phyloP scores from a whole-genome alignment of 23 red algal species.

The Gracilaria gracilis region DNA sequence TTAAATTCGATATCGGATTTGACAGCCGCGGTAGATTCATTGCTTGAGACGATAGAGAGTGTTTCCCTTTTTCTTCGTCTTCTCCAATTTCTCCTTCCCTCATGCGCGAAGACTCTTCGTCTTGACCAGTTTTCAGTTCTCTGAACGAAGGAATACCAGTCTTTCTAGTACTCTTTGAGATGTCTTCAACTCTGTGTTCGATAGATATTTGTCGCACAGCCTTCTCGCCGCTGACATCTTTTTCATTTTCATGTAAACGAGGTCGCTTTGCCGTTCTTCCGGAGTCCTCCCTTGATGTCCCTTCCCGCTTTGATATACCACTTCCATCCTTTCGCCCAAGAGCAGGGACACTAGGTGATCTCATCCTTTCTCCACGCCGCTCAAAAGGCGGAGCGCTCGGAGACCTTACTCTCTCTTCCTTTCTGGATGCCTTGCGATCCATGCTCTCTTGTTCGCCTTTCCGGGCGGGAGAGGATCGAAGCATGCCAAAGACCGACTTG shows the following conservation, averaged over 20 bases:
- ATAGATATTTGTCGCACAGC: not conserved
- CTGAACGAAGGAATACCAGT: not conserved
- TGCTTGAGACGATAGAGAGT: conserved; percentile 2
- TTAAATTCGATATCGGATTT: conserved; percentile 42
- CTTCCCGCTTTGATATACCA: conserved; percentile 28
- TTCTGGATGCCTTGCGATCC: not conserved
- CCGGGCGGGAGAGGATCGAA: conserved; percentile 50
- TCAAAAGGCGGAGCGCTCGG: conserved; percentile 15
- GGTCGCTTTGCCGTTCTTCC: conserved; percentile 71
- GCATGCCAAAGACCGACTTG: conserved; percentile 23
- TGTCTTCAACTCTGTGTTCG: conserved; percentile 11
- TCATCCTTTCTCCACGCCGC: conserved; percentile 1
- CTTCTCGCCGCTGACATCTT: not conserved
- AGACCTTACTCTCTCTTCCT: conserved; percentile 30
- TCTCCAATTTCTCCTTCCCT: not conserved
- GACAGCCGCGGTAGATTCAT: conserved; percentile 58
- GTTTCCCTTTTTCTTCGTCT: conserved; percentile 14
- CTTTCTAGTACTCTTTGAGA: not conserved
- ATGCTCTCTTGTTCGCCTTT: not conserved
- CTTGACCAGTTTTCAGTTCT: not conserved
- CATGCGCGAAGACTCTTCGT: not conserved
- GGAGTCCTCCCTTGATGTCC: conserved; percentile 23
- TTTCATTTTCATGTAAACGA: conserved; percentile 44
- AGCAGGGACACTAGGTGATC: not conserved
- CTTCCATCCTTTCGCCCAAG: not conserved